Evolutionary conservation across 2,329 filamentous ascomycete genomes (phyloP), one percentile per base, ranked within the genome.

Genomic region (Pyrenophora teres): DNA sequence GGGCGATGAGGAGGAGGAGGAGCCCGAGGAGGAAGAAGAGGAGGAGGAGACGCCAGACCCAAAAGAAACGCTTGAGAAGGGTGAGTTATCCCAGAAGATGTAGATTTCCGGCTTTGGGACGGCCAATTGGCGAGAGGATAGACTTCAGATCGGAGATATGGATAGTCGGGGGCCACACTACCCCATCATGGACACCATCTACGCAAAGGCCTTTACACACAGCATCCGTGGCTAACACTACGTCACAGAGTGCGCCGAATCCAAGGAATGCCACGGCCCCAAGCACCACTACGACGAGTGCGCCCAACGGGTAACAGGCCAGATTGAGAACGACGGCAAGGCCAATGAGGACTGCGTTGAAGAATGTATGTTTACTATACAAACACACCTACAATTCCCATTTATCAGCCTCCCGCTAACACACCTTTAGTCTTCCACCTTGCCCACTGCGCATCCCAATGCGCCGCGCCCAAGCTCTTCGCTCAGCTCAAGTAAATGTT

Each of bases 241-340:
- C 63, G 30, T 32, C 35, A 65, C 77, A 97, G 94, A 96, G 74
- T 99, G 94, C 85, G 85, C 85, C 78, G 86, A 93, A 76, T 92
- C 92, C 62, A 83, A 88, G 76, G 81, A 89, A 77, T 99, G 94
- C 80, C 83, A 87, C 57, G 87, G 88, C 54, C 84, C 85, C 73
- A 99, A 97, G 87, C 93, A 97, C 83, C 94, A 99, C 84, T 97
- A 89, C 77, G 93, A 97, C 64, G 91, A 97, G 80, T 99, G 94
- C 77, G 92, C 93, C 68, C 92, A 96, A 85, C 92, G 94, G 70
- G 94, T 99, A 67, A 90, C 87, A 69, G 66, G 70, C 51, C 77
- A 83, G 73, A 85, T 91, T 71, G 84, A 88, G 66, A 83, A 87
- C 61, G 86, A 88, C 67, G 82, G 83, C 77, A 86, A 87, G 78